Evolutionary conservation across 2,329 filamentous ascomycete species (phyloP), one percentile per base, ranked within the genome.

Genomic region (Neonectria magnoliae): DNA sequence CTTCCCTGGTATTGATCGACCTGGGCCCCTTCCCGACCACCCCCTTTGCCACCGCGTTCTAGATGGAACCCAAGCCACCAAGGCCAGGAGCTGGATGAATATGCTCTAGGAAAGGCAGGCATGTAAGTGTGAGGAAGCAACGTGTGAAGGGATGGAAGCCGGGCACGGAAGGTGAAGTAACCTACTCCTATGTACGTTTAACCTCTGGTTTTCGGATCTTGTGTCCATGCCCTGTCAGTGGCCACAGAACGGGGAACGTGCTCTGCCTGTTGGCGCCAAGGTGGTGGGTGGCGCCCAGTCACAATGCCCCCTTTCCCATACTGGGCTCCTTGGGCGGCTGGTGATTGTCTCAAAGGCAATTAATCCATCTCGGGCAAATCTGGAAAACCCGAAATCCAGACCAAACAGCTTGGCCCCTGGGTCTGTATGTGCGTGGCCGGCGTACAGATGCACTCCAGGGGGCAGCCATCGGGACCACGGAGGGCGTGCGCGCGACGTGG

Each of bases 391-490:
- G 45, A 20, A 31, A 48, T 38, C 16, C 18, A 48, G 45, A 10
- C 44, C 36, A 52, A 8, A 51, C 45, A 56, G 5, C 25, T 25
- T 25, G 25, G 27, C 27, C 51, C 62, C 38, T 20, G 38, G n/a
- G n/a, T n/a, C 9, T 60, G 20, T 5, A 38, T 47, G 33, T 57
- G 20, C 2, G 45, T 47, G 33, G 53, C 9, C 25, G 38, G 14
- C 57, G 57, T 57, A 56, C 57, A 56, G 50, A 36, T 59, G 7
- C 18, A n/a, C 44, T 48, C 42, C n/a, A 27, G 38, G 20, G 20
- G n/a, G 29, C 16, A 41, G 14, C 52, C 59, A 33, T 33, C 42
- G n/a, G 31, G 13, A 29, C 18, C 44, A 25, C 25, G 36, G 36
- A 48, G 22, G 22, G 45, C 48, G 44, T 36, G 47, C 14, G 47